Evolutionary conservation across 2,329 filamentous ascomycete genomes (phyloP).

Genomic region (Claviceps quebecensis): DNA sequence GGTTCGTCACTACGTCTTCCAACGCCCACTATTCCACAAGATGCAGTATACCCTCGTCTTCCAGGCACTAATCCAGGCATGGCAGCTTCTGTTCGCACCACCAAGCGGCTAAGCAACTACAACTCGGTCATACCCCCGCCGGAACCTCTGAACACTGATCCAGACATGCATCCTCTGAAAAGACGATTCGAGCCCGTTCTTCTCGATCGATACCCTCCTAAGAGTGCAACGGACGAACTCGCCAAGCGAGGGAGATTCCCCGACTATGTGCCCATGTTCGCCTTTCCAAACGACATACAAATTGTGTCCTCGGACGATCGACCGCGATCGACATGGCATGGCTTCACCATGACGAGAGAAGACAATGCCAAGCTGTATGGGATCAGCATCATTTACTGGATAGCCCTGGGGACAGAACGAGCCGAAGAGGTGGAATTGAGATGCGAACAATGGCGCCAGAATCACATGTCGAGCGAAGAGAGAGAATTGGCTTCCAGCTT

Average conservation of each 20-base stretch:
- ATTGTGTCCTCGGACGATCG: conserved; percentile 92
- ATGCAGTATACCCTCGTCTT: neutral
- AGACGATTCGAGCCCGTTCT: conserved; percentile 92
- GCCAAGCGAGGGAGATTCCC: conserved; percentile 75
- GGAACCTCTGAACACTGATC: conserved; percentile 76
- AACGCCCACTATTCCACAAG: neutral
- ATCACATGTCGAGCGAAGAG: conserved; percentile 81
- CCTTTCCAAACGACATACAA: conserved; percentile 94
- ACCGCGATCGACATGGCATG: conserved; percentile 95
- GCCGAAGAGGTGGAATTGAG: conserved; percentile 72
- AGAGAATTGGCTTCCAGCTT: conserved; percentile 83
- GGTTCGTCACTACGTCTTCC: conserved; percentile 23
- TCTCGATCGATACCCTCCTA: conserved; percentile 83
- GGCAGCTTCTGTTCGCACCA: conserved; percentile 55
- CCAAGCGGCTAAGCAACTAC: conserved; percentile 86
- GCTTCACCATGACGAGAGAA: conserved; percentile 92
- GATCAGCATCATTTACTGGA: conserved; percentile 85
- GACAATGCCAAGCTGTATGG: conserved; percentile 88
- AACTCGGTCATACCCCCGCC: conserved; percentile 94
- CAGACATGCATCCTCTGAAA: conserved; percentile 90
- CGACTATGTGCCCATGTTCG: conserved; percentile 98
- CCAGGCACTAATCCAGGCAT: neutral
- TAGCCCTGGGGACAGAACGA: conserved; percentile 65
- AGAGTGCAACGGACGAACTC: conserved; percentile 65
- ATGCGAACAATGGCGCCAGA: conserved; percentile 74